A percentile compares a stretch with the other conserved stretches of the same genome.
Evolutionary conservation across 257 asterid genomes (phyloP).

Genomic region (Orobanche coerulescens): DNA sequence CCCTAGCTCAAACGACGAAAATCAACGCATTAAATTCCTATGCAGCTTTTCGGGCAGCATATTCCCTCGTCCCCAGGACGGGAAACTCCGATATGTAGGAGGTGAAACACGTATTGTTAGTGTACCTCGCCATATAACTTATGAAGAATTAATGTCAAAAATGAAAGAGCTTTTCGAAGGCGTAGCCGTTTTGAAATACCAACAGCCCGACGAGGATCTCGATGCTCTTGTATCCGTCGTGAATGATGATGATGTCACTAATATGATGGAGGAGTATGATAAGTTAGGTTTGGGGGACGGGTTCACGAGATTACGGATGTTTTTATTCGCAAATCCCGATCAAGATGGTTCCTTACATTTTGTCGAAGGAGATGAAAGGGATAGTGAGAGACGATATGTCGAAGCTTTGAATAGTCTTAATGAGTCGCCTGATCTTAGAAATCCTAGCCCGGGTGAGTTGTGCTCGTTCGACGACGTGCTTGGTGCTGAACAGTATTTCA

Average conservation of each 20-base stretch:
- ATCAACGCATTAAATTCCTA: conserved; percentile 72
- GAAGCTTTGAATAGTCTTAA: conserved; percentile 93
- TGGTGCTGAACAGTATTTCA: conserved; percentile 59
- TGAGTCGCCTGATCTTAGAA: conserved; percentile 74
- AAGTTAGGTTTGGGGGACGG: conserved; percentile 80
- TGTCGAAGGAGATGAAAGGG: conserved; percentile 87
- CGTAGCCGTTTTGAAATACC: conserved; percentile 66
- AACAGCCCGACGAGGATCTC: conserved; percentile 98
- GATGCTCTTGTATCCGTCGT: conserved; percentile 97
- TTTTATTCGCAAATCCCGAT: conserved; percentile 54
- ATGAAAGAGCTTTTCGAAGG: conserved; percentile 91
- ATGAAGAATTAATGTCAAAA: conserved; percentile 75
- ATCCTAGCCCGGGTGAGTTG: conserved; percentile 39
- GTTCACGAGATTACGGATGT: conserved; percentile 80
- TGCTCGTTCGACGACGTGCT: conserved; percentile 56
- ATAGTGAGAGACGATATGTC: conserved; percentile 83
- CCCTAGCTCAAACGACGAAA: conserved; percentile 50
- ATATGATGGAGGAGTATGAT: conserved; percentile 99
- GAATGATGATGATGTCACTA: conserved; percentile 88
- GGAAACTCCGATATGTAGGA: conserved; percentile 92
- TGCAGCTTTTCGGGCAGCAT: conserved; percentile 90
- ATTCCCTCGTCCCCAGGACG: conserved; percentile 93
- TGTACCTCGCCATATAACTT: conserved; percentile 65
- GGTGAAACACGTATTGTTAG: conserved; percentile 91
- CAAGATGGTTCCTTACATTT: conserved; percentile 73